Evolutionary conservation across 2,329 filamentous ascomycete genomes (phyloP), one percentile per base, ranked within the genome.

Genomic region (Aspergillus glaucus): DNA sequence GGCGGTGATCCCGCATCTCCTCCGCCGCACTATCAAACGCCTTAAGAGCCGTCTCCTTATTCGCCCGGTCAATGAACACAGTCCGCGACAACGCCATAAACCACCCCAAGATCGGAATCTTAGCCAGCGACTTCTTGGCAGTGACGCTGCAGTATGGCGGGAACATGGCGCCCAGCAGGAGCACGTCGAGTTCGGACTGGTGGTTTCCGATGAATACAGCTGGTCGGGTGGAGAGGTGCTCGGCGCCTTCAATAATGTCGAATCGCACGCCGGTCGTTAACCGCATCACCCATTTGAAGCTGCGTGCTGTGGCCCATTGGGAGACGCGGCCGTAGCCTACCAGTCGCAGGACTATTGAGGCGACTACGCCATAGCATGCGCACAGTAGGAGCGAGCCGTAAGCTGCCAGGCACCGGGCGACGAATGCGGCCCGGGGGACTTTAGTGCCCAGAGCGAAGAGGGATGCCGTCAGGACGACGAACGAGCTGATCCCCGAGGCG

Each of bases 171-270:
- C 90, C 93, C 24, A 98, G 80, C 82, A 96, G 87, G 51, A 95
- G 79, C 37, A 98, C 87, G 65, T 98, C 93, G 57, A 98, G 81
- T 73, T 97, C 93, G 19, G 87, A 89, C 78, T 98, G 93, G 74
- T 98, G 93, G 72, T 97, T 97, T 37, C 87, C 87, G 58, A 98
- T 78, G 63, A 98, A 91, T 49, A 98, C 87, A 49, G 88, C 91
- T 1, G 93, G 93, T 45, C 92, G 81, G 8, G 76, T 84, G 43
- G 74, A 73, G 50, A 91, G 80, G 58, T 84, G 66, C 55, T 83
- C 70, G 51, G 82, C 62, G 10, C 91, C 88, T 41, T 85, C 79
- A 44, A 95, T 72, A 53, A 78, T 70, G 37, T 80, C 77, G 65
- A 97, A 96, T 50, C 77, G 79, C 44, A 96, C 78, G 51, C 92